Conservation (phyloP, 257 asterid species). For the Ilex aquifolium region DNA sequence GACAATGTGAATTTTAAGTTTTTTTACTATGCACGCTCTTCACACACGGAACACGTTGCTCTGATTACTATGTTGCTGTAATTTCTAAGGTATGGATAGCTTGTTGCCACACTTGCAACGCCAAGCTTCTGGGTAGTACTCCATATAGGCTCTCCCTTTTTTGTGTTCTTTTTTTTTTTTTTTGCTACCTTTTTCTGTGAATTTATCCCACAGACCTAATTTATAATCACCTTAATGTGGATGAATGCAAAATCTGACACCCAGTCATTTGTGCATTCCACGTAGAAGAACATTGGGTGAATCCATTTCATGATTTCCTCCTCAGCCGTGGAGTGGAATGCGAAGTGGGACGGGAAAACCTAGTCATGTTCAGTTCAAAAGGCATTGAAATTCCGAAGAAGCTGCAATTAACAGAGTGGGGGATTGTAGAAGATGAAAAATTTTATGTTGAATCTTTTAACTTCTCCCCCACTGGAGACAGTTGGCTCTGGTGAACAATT, state of each 20-base stretch:
- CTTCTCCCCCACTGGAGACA: conserved; percentile 22
- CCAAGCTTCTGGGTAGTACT: no score
- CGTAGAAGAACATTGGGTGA: conserved; percentile 22
- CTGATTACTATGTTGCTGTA: no score
- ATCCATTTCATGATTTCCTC: conserved; percentile 23
- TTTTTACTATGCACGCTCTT: no score
- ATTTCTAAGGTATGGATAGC: no score
- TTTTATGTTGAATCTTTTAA: conserved; percentile 59
- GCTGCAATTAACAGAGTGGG: conserved; percentile 70
- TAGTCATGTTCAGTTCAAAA: conserved; percentile 45
- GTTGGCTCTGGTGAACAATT: conserved; percentile 18
- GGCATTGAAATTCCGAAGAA: conserved; percentile 49
- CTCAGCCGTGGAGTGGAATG: conserved; percentile 70
- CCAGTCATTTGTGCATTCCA: conserved; percentile 22
- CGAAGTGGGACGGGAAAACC: conserved; percentile 74
- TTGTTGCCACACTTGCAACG: no score
- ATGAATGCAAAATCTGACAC: conserved; percentile 21
- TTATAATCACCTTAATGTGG: background rate
- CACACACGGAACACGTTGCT: no score
- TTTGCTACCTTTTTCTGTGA: background rate
- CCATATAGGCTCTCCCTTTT: background rate
- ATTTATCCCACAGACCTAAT: no score
- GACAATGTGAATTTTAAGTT: no score
- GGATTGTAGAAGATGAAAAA: conserved; percentile 56
- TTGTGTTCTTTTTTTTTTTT: no score